These are phyloP conservation scores for Candida sanyaensis DNA, from an alignment of 1,139 yeast species.

Conservation along the genomic window DNA sequence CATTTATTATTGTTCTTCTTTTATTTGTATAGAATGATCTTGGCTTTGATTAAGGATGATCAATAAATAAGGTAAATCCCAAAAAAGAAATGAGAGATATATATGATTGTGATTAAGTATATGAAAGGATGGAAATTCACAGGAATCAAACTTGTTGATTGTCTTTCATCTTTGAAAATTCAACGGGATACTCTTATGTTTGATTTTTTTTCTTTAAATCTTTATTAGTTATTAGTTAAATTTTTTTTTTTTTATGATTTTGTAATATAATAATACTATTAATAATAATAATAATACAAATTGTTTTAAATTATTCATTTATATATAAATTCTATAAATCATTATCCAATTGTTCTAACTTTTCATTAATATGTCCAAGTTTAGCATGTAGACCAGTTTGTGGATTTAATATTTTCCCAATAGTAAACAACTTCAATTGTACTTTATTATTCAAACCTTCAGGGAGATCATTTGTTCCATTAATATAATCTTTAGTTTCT, in stretches of 20 bases:
- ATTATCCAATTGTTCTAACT: conserved; percentile 26
- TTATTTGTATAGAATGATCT: conserved; percentile 95
- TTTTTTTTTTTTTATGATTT: neutral
- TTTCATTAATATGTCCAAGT: conserved; percentile 33
- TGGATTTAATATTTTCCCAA: conserved; percentile 38
- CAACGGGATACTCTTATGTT: conserved; percentile 1
- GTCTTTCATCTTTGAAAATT: neutral
- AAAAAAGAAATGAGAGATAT: neutral
- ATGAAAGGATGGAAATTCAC: neutral
- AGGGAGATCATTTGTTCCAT: neutral
- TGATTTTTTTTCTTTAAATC: neutral
- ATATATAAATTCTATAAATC: neutral
- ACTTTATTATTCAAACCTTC: conserved; percentile 13
- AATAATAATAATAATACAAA: neutral
- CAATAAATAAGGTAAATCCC: conserved; percentile 2
- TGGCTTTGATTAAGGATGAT: conserved; percentile 82
- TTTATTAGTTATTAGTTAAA: neutral
- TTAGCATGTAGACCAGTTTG: conserved; percentile 39
- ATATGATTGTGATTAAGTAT: too few species aligned
- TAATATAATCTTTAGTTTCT: neutral
- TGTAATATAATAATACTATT: neutral
- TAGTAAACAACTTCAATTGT: conserved; percentile 13
- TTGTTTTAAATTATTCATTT: neutral
- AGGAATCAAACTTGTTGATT: too few species aligned
- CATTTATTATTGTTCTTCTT: conserved; percentile 91